Evolutionary conservation across 176 grass and related monocot species (phyloP).

Genomic region (Raddia distichophylla): DNA sequence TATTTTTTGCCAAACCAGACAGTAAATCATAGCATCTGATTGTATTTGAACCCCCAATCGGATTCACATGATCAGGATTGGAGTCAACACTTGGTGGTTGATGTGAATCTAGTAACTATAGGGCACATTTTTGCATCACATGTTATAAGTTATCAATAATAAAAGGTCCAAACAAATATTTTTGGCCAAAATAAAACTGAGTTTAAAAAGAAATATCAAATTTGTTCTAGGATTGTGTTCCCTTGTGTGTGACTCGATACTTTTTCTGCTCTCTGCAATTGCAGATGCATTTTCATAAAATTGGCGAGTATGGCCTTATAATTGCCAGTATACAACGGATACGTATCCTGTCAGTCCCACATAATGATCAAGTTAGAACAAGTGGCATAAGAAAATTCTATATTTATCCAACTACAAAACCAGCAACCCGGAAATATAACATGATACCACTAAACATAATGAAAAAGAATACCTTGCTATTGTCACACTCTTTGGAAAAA

Average conservation of each 20-base stretch:
- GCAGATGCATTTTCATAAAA: conserved; percentile 1
- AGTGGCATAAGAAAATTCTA: background rate
- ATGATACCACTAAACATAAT: background rate
- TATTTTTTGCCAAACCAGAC: no score
- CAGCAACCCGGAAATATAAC: background rate
- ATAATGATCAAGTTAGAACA: background rate
- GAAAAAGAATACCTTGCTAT: conserved; percentile 1
- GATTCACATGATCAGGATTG: no score
- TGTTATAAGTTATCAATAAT: background rate
- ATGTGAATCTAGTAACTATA: no score
- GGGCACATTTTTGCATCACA: conserved; percentile 5
- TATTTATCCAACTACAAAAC: conserved; percentile 17
- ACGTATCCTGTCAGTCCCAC: background rate
- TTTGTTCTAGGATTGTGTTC: background rate
- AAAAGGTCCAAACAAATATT: background rate
- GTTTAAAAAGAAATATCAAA: background rate
- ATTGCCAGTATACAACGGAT: conserved; percentile 11
- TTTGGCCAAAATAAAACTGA: background rate
- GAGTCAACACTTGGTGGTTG: no score
- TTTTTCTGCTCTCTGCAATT: background rate
- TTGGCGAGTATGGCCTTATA: background rate
- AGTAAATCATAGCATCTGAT: no score
- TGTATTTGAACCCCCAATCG: no score
- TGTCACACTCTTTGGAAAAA: conserved; percentile 4
- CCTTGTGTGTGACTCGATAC: background rate